A percentile compares a stretch with the other conserved stretches of the same genome.
Evolutionary conservation across 192 early-diverging fungal genomes (phyloP).

Genomic region (Backusella morwellensis): DNA sequence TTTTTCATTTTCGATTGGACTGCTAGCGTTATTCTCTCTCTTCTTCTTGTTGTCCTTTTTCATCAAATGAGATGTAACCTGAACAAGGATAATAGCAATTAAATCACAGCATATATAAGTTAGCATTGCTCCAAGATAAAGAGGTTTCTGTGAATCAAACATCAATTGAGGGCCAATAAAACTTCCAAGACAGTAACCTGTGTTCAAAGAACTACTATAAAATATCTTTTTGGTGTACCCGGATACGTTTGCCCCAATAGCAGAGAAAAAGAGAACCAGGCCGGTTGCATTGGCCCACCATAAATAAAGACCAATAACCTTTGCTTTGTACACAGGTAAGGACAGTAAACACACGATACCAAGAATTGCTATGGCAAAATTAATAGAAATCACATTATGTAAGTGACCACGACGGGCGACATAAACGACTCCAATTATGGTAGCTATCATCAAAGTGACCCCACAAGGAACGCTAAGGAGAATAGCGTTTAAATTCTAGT

Average conservation of each 20-base stretch:
- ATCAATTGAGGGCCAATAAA: conserved; percentile 25
- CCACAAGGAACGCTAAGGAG: conserved; percentile 18
- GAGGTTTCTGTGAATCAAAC: conserved; percentile 18
- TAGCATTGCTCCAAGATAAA: conserved; percentile 20
- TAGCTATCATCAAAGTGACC: not conserved
- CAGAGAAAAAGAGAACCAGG: not conserved
- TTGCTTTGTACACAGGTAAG: conserved; percentile 3
- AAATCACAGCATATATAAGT: conserved; percentile 11
- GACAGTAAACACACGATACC: conserved; percentile 17
- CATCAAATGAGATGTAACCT: conserved; percentile 13
- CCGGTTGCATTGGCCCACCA: conserved; percentile 9
- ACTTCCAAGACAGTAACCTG: conserved; percentile 19
- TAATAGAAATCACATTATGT: not conserved
- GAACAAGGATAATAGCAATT: conserved; percentile 3
- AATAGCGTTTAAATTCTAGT: conserved; percentile 22
- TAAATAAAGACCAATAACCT: conserved; percentile 21
- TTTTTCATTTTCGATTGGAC: not conserved
- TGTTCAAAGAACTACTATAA: not conserved
- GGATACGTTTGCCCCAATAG: not conserved
- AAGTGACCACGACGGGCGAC: not conserved
- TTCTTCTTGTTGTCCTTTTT: not conserved
- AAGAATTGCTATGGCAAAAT: not conserved
- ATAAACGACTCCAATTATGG: not conserved
- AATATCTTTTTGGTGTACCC: conserved; percentile 27
- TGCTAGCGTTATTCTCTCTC: not conserved